Conservation (phyloP, 2,329 filamentous ascomycete species). For the Botrytis hyacinthi region DNA sequence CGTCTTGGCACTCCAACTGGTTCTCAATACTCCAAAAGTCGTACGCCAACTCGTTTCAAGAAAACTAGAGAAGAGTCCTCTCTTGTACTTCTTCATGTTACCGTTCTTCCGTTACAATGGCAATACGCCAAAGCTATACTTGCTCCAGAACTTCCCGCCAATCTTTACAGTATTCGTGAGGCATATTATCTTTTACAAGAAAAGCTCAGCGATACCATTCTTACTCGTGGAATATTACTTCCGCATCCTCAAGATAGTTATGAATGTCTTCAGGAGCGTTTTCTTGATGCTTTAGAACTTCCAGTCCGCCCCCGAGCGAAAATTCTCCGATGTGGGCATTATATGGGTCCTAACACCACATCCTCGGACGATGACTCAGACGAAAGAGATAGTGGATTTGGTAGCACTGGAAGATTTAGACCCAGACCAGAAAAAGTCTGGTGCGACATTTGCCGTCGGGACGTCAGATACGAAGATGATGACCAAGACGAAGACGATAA, state of each 20-base stretch:
- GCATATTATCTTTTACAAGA: slow-evolving; percentile 68
- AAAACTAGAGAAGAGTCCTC: slow-evolving; percentile 58
- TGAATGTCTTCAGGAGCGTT: slow-evolving; percentile 73
- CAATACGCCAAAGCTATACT: slow-evolving; percentile 59
- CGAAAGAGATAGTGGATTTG: slow-evolving; percentile 21
- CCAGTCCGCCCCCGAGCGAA: slow-evolving; percentile 62
- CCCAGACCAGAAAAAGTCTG: slow-evolving; percentile 28
- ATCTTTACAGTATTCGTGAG: slow-evolving; percentile 53
- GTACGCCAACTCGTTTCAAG: slow-evolving; percentile 58
- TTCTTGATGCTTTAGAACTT: slow-evolving; percentile 72
- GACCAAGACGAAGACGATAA: slow-evolving; percentile 29
- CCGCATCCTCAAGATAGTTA: slow-evolving; percentile 79
- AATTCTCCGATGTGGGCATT: slow-evolving; percentile 75
- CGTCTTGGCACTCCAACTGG: slow-evolving; percentile 54
- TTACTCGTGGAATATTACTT: slow-evolving; percentile 70
- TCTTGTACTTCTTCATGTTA: slow-evolving; percentile 75
- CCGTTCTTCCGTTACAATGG: slow-evolving; percentile 68
- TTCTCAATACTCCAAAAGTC: slow-evolving; percentile 30
- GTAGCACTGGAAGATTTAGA: slow-evolving; percentile 8
- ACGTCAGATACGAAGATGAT: slow-evolving; percentile 35
- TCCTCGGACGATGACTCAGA: slow-evolving; percentile 36
- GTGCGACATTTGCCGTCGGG: slow-evolving; percentile 39
- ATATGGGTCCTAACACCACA: slow-evolving; percentile 54
- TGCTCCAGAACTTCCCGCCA: slow-evolving; percentile 44
- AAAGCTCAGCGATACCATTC: slow-evolving; percentile 68